A percentile compares a stretch with the other conserved stretches of the same genome.
Evolutionary conservation across 345 rosid genomes (phyloP).

Genomic region (Zanthoxylum bungeanum): DNA sequence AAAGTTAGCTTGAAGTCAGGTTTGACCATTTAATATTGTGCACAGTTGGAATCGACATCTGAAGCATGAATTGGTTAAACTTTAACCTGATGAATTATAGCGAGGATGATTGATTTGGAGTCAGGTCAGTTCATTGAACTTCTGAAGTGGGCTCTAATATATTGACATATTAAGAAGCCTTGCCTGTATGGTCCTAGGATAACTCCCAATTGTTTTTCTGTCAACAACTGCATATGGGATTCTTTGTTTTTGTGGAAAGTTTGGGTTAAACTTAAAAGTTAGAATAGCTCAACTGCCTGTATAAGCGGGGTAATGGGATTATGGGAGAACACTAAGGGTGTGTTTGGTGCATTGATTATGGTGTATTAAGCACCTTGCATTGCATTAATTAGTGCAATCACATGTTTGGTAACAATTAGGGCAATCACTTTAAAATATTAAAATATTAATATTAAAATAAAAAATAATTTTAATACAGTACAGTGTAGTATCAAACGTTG

Average conservation of each 20-base stretch:
- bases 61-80: slow-evolving; percentile 30
- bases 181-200: neutral
- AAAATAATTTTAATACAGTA: too few species aligned
- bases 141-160: slow-evolving; percentile 21
- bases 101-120: slow-evolving; percentile 25
- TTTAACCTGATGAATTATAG: slow-evolving; percentile 30
- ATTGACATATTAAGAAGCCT: slow-evolving; percentile 7
- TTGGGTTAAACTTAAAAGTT: neutral
- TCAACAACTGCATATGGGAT: neutral
- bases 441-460: too few species aligned
- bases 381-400: too few species aligned
- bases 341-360: too few species aligned
- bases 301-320: neutral
- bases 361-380: too few species aligned
- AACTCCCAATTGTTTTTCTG: neutral
- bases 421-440: too few species aligned
- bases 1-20: slow-evolving; percentile 7
- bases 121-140: slow-evolving; percentile 30
- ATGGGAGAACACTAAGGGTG: too few species aligned
- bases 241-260: neutral
- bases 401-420: too few species aligned
- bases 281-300: neutral
- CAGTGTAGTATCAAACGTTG: too few species aligned
- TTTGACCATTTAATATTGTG: slow-evolving; percentile 25
- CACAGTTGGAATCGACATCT: slow-evolving; percentile 27